Evolutionary conservation across 2,329 filamentous ascomycete genomes (phyloP), one percentile per base, ranked within the genome.

Genomic region (Penicillium sp.): DNA sequence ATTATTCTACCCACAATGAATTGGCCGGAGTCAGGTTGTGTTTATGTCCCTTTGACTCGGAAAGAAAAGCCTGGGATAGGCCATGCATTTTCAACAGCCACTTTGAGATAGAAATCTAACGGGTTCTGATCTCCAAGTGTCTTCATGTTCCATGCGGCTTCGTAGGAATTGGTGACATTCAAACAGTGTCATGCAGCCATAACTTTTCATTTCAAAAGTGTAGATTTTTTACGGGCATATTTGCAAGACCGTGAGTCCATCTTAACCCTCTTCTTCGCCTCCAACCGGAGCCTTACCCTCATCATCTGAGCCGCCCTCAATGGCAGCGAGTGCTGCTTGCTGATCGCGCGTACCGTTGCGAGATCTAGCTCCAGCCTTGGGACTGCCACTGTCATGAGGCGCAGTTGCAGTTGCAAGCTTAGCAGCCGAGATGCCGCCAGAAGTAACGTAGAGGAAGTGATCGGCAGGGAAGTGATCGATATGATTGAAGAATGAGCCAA

Each of bases 401-500:
- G 47, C 40, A n/a, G 59, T 59, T 7, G 55, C 57, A 40, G 59
- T 24, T 9, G 38, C 43, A 14, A 67, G 75, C 59, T 82, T 81
- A 0, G 86, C 84, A 6, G 83, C 86, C 38, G 83, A 75, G 43
- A 91, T 79, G 3, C 88, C 89, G 8, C 83, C 84, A 0, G 88
- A 87, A 0, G 88, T 90, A 46, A 90, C 78, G 82, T 89, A 92
- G 44, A 91, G 77, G 77, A 91, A 92, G 68, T 86, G 86, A 64
- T 87, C 84, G 10, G 83, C 84, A 60, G 83, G 83, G 75, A 88
- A 91, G 69, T 87, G 86, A 69, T 92, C 89, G 55, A 92, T 83
- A 72, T 92, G 89, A 69, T 90, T 86, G 77, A 91, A 91, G 74
- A 91, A 92, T 39, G 84, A 81, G 65, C 89, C 86, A 74, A 92